A percentile compares a stretch with the other conserved stretches of the same genome.
Conservation (phyloP, 2,329 filamentous ascomycete genomes). For the Pseudogymnoascus sp. region DNA sequence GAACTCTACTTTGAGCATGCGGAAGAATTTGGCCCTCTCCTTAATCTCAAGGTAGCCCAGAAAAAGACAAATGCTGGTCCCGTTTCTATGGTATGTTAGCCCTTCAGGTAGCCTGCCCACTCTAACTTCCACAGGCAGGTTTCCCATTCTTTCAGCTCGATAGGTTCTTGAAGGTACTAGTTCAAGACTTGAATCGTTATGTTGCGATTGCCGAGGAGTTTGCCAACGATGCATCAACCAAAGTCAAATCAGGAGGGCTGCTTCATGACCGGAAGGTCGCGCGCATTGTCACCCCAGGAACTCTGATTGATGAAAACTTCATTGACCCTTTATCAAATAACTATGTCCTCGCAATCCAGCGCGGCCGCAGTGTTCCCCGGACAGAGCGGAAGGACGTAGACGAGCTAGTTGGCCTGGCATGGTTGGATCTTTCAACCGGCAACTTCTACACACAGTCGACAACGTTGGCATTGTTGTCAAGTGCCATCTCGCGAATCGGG, state of each 20-base stretch:
- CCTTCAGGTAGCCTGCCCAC: neutral
- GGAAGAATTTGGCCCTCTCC: slow-evolving; percentile 74
- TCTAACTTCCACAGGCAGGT: slow-evolving; percentile 54
- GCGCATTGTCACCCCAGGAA: slow-evolving; percentile 87
- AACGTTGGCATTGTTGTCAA: slow-evolving; percentile 65
- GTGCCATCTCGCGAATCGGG: slow-evolving; percentile 73
- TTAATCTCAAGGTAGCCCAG: slow-evolving; percentile 79
- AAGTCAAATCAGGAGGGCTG: slow-evolving; percentile 67
- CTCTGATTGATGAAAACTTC: slow-evolving; percentile 94
- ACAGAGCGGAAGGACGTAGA: slow-evolving; percentile 18
- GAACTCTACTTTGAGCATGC: slow-evolving; percentile 97
- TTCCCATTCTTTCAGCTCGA: slow-evolving; percentile 93
- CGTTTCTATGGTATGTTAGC: slow-evolving; percentile 70
- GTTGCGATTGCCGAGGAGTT: slow-evolving; percentile 95
- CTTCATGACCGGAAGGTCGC: slow-evolving; percentile 81
- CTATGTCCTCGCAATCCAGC: slow-evolving; percentile 76
- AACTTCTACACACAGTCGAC: slow-evolving; percentile 83
- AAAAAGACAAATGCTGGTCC: slow-evolving; percentile 73
- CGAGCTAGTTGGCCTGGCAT: slow-evolving; percentile 67
- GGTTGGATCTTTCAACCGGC: slow-evolving; percentile 92
- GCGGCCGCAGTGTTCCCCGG: slow-evolving; percentile 33
- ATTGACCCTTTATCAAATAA: slow-evolving; percentile 93
- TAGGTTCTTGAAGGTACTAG: slow-evolving; percentile 84
- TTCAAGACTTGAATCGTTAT: slow-evolving; percentile 83
- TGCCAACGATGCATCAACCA: slow-evolving; percentile 63